phyloP scores from a whole-genome alignment of 495 filamentous ascomycete species.

The Parachaetomium inaequale region DNA sequence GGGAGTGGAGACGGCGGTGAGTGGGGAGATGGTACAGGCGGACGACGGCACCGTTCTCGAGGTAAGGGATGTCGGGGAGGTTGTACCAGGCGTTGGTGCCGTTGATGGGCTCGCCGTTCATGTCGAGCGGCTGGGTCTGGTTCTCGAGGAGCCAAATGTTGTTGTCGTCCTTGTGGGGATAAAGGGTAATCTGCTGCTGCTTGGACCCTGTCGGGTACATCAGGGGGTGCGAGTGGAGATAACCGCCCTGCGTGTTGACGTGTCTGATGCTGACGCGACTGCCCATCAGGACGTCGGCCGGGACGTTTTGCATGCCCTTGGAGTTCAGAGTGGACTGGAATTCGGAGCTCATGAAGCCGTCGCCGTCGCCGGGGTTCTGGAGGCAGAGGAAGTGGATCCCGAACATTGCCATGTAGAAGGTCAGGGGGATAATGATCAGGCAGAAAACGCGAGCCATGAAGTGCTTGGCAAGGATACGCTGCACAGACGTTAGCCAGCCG shows the following conservation, averaged over 20 bases:
- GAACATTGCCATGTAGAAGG: constrained; percentile 94
- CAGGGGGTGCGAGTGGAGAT: constrained; percentile 90
- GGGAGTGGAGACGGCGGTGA: constrained; percentile 86
- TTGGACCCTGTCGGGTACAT: constrained; percentile 98
- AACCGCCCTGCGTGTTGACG: constrained; percentile 94
- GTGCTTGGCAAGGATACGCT: constrained; percentile 90
- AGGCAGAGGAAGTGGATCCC: constrained; percentile 92
- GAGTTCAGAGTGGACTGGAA: constrained; percentile 97
- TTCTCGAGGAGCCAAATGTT: constrained; percentile 93
- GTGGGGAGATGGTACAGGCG: constrained; percentile 80
- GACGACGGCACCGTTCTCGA: constrained; percentile 76
- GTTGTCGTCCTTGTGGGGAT: constrained; percentile 99
- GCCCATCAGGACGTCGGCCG: constrained; percentile 86
- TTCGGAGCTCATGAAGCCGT: constrained; percentile 99
- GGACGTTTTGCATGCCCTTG: constrained; percentile 91
- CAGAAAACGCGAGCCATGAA: constrained; percentile 88
- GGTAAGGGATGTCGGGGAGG: constrained; percentile 57
- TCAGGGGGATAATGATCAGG: constrained; percentile 82
- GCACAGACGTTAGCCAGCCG: constrained; percentile 19
- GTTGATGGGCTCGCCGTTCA: constrained; percentile 67
- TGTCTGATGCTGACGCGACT: constrained; percentile 84
- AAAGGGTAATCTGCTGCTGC: constrained; percentile 97
- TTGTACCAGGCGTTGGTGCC: constrained; percentile 83
- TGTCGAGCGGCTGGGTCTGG: constrained; percentile 82
- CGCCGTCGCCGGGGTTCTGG: constrained; percentile 90